Conservation (phyloP, 768 basidiomycete genomes). For the Hirschioporus abietinus region DNA sequence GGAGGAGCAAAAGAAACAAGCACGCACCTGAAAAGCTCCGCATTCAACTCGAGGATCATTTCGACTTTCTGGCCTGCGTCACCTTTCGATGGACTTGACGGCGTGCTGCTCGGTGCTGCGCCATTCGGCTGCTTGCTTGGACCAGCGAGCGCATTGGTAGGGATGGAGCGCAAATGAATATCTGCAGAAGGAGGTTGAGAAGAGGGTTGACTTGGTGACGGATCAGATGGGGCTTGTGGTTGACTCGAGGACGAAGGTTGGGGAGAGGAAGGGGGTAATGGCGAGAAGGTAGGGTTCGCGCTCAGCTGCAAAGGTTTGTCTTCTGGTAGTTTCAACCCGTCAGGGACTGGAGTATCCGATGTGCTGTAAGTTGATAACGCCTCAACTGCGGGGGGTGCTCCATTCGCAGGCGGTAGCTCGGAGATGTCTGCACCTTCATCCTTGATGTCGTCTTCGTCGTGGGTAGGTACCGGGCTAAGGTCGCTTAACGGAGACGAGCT, state of each 20-base stretch:
- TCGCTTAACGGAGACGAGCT: background rate
- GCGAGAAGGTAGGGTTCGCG: background rate
- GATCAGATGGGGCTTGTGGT: background rate
- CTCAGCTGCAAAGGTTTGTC: background rate
- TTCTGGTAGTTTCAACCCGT: background rate
- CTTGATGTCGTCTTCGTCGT: background rate
- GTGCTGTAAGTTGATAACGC: background rate
- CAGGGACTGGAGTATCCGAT: background rate
- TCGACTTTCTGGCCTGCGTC: background rate
- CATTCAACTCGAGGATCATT: conserved; percentile 1
- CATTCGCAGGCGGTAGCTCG: background rate
- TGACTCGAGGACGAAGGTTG: background rate
- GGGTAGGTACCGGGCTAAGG: background rate
- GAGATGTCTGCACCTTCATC: background rate
- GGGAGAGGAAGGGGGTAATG: background rate
- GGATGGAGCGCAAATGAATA: background rate
- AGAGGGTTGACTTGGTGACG: background rate
- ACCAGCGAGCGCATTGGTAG: background rate
- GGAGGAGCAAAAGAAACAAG: background rate
- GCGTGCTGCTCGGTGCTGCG: background rate
- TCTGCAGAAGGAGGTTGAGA: background rate
- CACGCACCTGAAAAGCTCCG: conserved; percentile 2
- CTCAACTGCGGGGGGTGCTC: too few species aligned
- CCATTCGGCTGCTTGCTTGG: background rate
- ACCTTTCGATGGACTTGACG: background rate